Conservation (phyloP, 257 asterid species). For the Coffea eugenioides region DNA sequence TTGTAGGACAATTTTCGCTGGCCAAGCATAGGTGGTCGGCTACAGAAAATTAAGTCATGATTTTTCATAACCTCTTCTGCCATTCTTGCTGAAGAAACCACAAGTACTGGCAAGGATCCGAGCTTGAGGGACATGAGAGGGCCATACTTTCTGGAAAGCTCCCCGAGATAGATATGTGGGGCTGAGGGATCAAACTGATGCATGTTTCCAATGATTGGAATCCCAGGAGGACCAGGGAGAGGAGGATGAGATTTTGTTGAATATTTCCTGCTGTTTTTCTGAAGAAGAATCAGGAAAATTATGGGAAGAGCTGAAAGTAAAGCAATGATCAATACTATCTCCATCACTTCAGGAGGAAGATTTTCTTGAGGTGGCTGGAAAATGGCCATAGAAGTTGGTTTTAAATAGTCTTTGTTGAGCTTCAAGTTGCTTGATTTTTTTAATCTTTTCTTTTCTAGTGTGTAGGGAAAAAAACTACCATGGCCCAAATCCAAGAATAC, state of each 20-base stretch:
- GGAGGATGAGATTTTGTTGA: background rate
- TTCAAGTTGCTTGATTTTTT: too few species aligned
- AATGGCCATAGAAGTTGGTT: too few species aligned
- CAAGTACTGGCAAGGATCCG: background rate
- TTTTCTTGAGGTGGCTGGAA: too few species aligned
- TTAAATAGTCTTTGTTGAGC: too few species aligned
- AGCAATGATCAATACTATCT: too few species aligned
- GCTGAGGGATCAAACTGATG: conserved; percentile 5
- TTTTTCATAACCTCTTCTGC: background rate
- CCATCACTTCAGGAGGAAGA: too few species aligned
- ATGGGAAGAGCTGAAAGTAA: background rate
- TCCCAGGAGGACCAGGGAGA: background rate
- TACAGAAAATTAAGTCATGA: background rate
- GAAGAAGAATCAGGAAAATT: background rate
- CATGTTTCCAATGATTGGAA: conserved; percentile 7
- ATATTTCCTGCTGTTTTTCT: background rate
- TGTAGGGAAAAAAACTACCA: too few species aligned
- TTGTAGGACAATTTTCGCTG: too few species aligned
- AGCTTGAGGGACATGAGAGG: conserved; percentile 10
- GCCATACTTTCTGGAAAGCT: conserved; percentile 5
- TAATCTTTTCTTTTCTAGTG: too few species aligned
- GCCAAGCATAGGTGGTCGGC: background rate
- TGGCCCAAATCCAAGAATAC: too few species aligned
- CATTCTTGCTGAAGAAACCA: conserved; percentile 1
- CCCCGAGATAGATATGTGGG: background rate